phyloP scores from a whole-genome alignment of 2,329 filamentous ascomycete genomes.

The Lachnellula suecica region DNA sequence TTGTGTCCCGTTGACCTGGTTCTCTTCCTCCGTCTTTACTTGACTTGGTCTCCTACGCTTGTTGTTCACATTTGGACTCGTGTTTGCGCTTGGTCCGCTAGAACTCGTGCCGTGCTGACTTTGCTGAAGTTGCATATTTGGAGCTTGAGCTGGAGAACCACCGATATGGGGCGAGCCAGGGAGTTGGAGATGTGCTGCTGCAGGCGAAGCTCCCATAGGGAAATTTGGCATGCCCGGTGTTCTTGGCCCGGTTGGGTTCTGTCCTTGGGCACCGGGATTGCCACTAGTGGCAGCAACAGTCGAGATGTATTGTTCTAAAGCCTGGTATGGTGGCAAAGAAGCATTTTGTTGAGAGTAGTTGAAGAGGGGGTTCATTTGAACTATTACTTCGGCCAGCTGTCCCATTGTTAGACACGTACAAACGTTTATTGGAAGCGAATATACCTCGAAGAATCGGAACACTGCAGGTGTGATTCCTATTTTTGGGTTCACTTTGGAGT shows the following conservation, averaged over 20 bases:
- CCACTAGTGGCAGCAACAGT: slow-evolving; percentile 38
- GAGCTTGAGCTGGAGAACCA: slow-evolving; percentile 59
- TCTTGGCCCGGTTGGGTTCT: slow-evolving; percentile 26
- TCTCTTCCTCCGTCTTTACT: slow-evolving; percentile 37
- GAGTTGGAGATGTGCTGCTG: slow-evolving; percentile 57
- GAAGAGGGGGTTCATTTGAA: slow-evolving; percentile 66
- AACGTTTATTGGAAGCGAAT: background rate
- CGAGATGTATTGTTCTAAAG: slow-evolving; percentile 59
- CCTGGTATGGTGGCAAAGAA: slow-evolving; percentile 53
- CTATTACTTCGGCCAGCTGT: slow-evolving; percentile 65
- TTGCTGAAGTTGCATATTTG: slow-evolving; percentile 65
- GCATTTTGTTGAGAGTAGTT: slow-evolving; percentile 55
- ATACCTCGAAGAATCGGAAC: slow-evolving; percentile 64
- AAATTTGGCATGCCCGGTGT: slow-evolving; percentile 40
- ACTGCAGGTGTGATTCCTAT: slow-evolving; percentile 61
- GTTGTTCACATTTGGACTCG: slow-evolving; percentile 40
- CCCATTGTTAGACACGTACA: slow-evolving; percentile 26
- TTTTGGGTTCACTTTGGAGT: slow-evolving; percentile 53
- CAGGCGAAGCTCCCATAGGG: slow-evolving; percentile 58
- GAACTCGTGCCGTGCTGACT: slow-evolving; percentile 68
- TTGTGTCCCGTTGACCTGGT: slow-evolving; percentile 30
- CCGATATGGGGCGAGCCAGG: slow-evolving; percentile 58
- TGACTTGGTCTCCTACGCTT: slow-evolving; percentile 39
- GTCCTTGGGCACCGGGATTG: slow-evolving; percentile 19
- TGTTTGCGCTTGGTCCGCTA: slow-evolving; percentile 66